Base-by-base conservation (phyloP, 2,329 filamentous ascomycete genomes). In the Colletotrichum sp. region DNA sequence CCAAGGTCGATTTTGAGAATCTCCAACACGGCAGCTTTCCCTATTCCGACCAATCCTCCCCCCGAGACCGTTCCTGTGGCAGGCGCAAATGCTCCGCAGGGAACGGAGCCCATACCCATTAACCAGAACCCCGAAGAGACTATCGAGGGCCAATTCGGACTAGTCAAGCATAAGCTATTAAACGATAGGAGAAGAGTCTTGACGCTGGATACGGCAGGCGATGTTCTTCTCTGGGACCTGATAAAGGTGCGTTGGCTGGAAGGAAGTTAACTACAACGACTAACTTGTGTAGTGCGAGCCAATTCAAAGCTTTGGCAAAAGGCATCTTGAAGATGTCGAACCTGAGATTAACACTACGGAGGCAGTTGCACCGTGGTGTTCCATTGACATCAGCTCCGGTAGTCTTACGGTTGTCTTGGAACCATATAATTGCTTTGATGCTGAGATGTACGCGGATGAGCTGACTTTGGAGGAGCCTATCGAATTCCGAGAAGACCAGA, bases 381-480 rank as follows among this genome's bases (percentile, higher is more conserved):
- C 95, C 3, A 94, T 99, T 69, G 96, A 99, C 81, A 96, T 96
- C 24, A 94, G 96, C 80, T 99, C 96, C 6, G 97, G 97, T 44
- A 95, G 95, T 77, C 88, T 99, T 71, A 96, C 96, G 3, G 96
- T 98, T 5, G 93, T 98, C 21, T 85, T 99, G 21, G 97, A 99
- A 82, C 95, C 96, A 55, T 98, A 97, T 81, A 98, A 98, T 80
- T 98, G 96, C 83, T 99, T 99, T 80, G 97, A 99, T 85, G 97
- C 96, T 18, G 97, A 99, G 82, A 94, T 98, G 84, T 99, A 99
- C 83, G 96, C 96, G 1, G 97, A 99, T 82, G 96, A 99, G 85
- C 87, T 98, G 44, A 89, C 93, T 55, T 80, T 96, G 71, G 90
- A 94, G 13, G 93, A 95, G 77, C 88, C 91, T n/a, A 88, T 94